Evolutionary conservation across 306 rosid species (phyloP).

Genomic region (Rosa persica): DNA sequence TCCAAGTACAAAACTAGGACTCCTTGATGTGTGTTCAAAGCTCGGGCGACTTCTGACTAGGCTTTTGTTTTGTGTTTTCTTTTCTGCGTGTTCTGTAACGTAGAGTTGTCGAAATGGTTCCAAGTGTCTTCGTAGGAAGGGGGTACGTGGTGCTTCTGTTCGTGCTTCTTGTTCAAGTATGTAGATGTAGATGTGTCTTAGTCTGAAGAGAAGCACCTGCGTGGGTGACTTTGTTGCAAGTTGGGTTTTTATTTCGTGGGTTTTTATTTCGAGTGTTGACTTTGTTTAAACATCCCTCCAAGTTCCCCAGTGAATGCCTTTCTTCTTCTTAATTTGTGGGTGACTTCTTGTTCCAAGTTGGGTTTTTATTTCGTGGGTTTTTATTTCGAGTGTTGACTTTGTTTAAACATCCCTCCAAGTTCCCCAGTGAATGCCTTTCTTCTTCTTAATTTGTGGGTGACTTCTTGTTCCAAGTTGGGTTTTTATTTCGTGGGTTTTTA

Average conservation of each 20-base stretch:
- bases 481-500: too few species aligned
- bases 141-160: background rate
- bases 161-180: background rate
- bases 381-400: background rate
- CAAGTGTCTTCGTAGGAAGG: background rate
- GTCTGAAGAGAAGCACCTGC: background rate
- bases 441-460: background rate
- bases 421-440: background rate
- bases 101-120: background rate
- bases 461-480: background rate
- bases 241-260: background rate
- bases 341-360: background rate
- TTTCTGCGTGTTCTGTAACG: background rate
- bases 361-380: too few species aligned
- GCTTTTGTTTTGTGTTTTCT: background rate
- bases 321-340: background rate
- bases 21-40: background rate
- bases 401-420: background rate
- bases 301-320: background rate
- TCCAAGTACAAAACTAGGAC: constrained; percentile 50
- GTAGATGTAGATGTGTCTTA: background rate
- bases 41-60: background rate
- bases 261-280: background rate
- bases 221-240: background rate
- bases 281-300: background rate